Evolutionary conservation across 495 filamentous ascomycete species (phyloP), one percentile per base, ranked within the genome.

Genomic region (Rhypophila decipiens): DNA sequence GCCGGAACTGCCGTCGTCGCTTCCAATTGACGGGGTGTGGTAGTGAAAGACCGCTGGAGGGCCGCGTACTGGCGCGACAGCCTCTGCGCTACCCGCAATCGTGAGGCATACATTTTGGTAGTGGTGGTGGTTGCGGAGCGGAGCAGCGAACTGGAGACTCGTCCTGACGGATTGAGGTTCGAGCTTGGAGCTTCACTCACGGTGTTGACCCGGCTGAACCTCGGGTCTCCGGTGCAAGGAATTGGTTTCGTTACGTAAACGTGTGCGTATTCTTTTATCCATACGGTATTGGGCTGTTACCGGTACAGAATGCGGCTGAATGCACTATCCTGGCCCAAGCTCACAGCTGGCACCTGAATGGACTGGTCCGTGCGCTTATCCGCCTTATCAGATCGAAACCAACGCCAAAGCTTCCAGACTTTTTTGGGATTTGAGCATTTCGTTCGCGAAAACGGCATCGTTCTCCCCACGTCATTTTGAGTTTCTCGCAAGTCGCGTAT

Each of bases 101-200:
- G 68, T 39, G 72, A 71, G 55, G 68, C 73, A 60, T 77, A 76
- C 80, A 82, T 84, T 43, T 57, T 61, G 56, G 56, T 23, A 55
- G 57, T 64, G 58, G 58, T 57, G 39, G 49, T 46, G 42, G 46
- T 51, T 53, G 55, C 52, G 49, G 47, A 52, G 53, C 58, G 56
- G 23, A 40, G 41, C 37, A 42, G 40, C 46, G 49, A 55, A 23
- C 38, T 45, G 50, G 49, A 18, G 46, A 20, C 24, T 21, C 29
- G 38, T 18, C 24, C 22, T 15, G 40, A 7, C 21, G 29, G 43
- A 39, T 8, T 5, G 38, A 7, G 10, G 18, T 2, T 13, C 19
- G n/a, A 37, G 35, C 35, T 9, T 37, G 35, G 38, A 40, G 46
- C 39, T 44, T 22, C 29, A 24, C 29, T 18, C 19, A 18, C 38